Conservation (phyloP, 805 yeast species). For the Myxozyma neotropica region DNA sequence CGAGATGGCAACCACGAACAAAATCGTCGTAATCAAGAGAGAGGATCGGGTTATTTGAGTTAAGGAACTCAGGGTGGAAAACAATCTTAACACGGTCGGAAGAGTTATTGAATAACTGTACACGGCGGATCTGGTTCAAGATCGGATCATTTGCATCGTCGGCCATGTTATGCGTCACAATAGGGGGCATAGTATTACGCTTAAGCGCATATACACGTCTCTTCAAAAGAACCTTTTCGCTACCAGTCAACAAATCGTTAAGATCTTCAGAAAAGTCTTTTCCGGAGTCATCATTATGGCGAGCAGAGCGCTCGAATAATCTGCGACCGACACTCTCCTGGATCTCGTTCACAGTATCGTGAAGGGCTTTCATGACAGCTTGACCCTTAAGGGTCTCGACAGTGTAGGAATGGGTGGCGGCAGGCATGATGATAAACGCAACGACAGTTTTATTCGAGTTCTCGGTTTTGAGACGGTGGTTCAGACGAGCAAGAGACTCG, state of each 20-base stretch:
- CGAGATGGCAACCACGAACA: constrained; percentile 96
- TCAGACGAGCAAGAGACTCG: constrained; percentile 88
- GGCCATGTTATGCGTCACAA: constrained; percentile 94
- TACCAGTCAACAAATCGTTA: constrained; percentile 79
- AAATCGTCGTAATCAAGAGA: constrained; percentile 95
- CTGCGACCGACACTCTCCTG: constrained; percentile 84
- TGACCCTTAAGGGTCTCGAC: constrained; percentile 95
- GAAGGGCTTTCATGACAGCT: constrained; percentile 91
- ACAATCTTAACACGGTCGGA: constrained; percentile 91
- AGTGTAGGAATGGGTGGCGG: constrained; percentile 88
- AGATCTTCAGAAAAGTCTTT: constrained; percentile 68
- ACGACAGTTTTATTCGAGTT: constrained; percentile 91
- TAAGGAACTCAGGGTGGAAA: constrained; percentile 96
- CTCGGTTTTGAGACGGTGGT: constrained; percentile 77
- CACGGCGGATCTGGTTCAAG: constrained; percentile 86
- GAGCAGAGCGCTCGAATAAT: constrained; percentile 85
- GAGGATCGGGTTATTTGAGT: constrained; percentile 90
- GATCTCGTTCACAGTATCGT: constrained; percentile 83
- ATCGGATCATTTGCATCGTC: constrained; percentile 92
- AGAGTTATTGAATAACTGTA: constrained; percentile 84
- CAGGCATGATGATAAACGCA: constrained; percentile 98
- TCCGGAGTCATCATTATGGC: constrained; percentile 54
- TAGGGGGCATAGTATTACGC: constrained; percentile 87
- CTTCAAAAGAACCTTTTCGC: constrained; percentile 85
- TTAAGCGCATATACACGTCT: constrained; percentile 92